Evolutionary conservation across 257 asterid genomes (phyloP).

Genomic region (Linaria vulgaris): DNA sequence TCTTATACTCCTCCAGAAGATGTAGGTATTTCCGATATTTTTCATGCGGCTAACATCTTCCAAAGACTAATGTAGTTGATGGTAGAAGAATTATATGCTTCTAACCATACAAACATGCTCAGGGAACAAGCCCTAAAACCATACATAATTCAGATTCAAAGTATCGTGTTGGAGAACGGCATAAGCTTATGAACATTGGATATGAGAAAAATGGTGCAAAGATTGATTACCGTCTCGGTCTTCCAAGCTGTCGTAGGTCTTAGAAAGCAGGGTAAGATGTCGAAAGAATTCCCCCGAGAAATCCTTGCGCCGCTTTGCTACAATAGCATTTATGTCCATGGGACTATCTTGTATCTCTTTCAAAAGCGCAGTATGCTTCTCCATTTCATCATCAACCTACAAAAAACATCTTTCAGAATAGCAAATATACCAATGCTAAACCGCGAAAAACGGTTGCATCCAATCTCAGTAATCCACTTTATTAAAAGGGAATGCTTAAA

Average conservation of each 20-base stretch:
- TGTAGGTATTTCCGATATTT: not conserved
- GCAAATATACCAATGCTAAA: no score
- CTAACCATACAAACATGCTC: no score
- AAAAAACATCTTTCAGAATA: no score
- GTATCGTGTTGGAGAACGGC: no score
- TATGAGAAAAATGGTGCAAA: conserved; percentile 4
- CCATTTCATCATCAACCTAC: conserved; percentile 97
- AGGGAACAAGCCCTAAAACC: no score
- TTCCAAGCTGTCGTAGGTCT: conserved; percentile 72
- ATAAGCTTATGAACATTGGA: no score
- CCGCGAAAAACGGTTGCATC: no score
- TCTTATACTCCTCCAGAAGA: no score
- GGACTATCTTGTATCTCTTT: conserved; percentile 81
- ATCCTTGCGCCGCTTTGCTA: conserved; percentile 72
- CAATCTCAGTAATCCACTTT: no score
- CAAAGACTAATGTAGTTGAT: not conserved
- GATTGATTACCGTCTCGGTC: conserved; percentile 84
- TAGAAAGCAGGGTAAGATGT: conserved; percentile 66
- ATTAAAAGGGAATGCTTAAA: no score
- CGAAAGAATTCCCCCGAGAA: conserved; percentile 82
- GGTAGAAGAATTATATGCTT: not conserved
- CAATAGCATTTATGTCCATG: conserved; percentile 75
- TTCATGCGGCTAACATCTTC: not conserved
- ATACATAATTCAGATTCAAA: no score
- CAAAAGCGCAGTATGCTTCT: conserved; percentile 62